Base-by-base conservation (phyloP, 805 yeast species). In the Candida berthetii region DNA sequence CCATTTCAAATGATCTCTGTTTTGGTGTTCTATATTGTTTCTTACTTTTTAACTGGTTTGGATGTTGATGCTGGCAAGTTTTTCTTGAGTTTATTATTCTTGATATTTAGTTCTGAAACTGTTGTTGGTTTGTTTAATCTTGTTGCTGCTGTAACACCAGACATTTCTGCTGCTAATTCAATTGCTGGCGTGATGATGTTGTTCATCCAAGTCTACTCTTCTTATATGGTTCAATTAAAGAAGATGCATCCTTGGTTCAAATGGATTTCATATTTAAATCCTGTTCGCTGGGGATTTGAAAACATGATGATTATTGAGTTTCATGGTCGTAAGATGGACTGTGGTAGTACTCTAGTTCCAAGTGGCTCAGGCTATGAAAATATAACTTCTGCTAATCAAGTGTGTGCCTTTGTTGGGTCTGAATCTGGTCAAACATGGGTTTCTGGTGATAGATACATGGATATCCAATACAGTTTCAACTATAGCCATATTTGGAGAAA, bases 401-500 rank as follows among this genome's bases (percentile, higher is more conserved):
- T 80, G 9, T 85, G 93, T 63, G 69, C 78, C 1, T 71, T 74
- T 34, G 72, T 72, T 25, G 89, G 91, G 32, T 66, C 90, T 11
- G 49, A 50, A 3, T 65, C 80, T 2, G 93, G 95, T 34, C 54
- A 58, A 18, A 43, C 54, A 13, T 48, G 48, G 38, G 85, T 86
- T 37, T 52, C 59, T 27, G 96, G 95, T 50, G 76, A 79, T 48
- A 61, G 58, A 29, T 86, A 82, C 53, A 48, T 86, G 42, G 46
- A 47, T 5, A 52, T 51, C 3, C 57, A 78, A 8, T 86, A 60
- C 60, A 55, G 60, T 34, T 87, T 81, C 65, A 55, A 55, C 17
- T 77, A 71, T 52, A 47, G 60, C 17, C 86, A 87, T 60, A 71
- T 74, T 38, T 87, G 96, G 96, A 78, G 95, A 66, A 84, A 87